Conservation (phyloP, 176 grass and related monocot species). For the Carex scoparia region DNA sequence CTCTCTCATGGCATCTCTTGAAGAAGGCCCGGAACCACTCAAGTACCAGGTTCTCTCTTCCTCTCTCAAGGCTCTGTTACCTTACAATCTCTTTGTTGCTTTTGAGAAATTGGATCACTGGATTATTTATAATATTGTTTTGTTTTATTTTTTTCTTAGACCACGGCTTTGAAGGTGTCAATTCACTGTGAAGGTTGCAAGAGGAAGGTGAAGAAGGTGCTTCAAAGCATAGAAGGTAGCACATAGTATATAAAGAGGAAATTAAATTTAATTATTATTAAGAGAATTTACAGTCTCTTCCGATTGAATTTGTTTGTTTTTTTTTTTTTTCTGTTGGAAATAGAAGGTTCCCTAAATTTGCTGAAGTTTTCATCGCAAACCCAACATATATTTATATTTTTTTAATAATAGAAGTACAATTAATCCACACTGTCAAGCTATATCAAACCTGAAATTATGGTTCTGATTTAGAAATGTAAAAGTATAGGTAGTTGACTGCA, state of each 20-base stretch:
- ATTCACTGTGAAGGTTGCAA: slow-evolving; percentile 99
- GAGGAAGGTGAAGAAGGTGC: slow-evolving; percentile 95
- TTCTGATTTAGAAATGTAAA: neutral
- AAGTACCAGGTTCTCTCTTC: slow-evolving; percentile 60
- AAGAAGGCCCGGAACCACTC: slow-evolving; percentile 57
- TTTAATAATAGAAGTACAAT: too few species aligned
- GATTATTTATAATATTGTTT: neutral
- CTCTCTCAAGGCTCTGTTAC: neutral
- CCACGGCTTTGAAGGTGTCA: slow-evolving; percentile 71
- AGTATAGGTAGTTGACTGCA: neutral
- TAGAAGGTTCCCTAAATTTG: neutral
- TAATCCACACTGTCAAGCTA: too few species aligned
- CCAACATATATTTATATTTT: too few species aligned
- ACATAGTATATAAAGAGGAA: neutral
- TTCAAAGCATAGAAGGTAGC: slow-evolving; percentile 88
- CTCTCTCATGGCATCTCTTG: slow-evolving; percentile 49
- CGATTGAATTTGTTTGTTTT: neutral
- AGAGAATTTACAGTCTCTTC: neutral
- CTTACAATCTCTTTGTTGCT: neutral
- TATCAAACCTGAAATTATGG: neutral
- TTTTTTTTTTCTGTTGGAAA: neutral
- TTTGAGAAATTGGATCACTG: slow-evolving; percentile 14
- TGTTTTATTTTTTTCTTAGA: slow-evolving; percentile 34
- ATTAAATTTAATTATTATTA: neutral
- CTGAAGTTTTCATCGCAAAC: neutral